Conservation (phyloP, 2,329 filamentous ascomycete species). For the Fusarium sp. region DNA sequence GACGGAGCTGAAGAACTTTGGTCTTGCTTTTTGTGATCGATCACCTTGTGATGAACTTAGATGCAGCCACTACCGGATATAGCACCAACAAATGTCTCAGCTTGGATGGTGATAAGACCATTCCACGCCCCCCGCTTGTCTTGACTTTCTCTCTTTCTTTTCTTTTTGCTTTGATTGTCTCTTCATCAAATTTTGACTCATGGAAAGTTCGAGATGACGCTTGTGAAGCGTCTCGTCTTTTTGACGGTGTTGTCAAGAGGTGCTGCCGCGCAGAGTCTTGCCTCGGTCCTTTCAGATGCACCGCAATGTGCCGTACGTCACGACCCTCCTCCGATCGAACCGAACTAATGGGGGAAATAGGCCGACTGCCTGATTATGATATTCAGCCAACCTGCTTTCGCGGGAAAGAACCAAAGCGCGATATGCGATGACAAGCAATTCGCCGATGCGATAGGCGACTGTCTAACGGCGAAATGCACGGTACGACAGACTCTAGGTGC, state of each 20-base stretch:
- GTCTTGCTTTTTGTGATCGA: neutral
- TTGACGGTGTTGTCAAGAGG: neutral
- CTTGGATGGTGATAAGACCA: neutral
- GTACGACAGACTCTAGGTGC: neutral
- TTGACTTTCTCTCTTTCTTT: neutral
- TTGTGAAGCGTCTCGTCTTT: neutral
- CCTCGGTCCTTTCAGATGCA: neutral
- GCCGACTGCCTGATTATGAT: neutral
- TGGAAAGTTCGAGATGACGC: neutral
- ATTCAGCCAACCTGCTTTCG: neutral
- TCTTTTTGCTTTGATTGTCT: too few species aligned
- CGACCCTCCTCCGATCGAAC: too few species aligned
- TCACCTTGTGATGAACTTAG: neutral
- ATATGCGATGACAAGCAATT: conserved; percentile 2
- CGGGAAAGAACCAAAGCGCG: neutral
- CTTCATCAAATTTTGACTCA: too few species aligned
- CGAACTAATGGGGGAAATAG: neutral
- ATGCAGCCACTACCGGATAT: neutral
- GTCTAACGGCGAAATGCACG: neutral
- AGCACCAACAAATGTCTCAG: conserved; percentile 1
- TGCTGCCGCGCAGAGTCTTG: neutral
- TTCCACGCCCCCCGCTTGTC: neutral
- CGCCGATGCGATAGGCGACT: neutral
- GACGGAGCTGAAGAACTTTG: neutral
- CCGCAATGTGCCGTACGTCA: neutral